These are phyloP conservation scores for Rhizophora apiculata DNA, from an alignment of 345 rosid species.

Conservation along the genomic window DNA sequence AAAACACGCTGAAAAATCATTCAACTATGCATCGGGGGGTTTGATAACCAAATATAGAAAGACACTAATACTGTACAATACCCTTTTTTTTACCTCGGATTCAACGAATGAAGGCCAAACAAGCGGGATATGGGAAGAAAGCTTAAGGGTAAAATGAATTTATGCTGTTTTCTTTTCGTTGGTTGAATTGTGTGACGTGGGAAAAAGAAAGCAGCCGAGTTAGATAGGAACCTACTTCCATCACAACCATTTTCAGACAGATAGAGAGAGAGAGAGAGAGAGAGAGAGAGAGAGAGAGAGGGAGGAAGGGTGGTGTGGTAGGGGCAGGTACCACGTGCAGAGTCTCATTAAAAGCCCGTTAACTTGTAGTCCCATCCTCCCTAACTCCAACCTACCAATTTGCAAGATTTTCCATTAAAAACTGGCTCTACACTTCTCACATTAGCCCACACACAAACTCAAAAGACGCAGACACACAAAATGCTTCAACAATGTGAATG, in stretches of 20 bases:
- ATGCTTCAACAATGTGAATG: constrained; percentile 6
- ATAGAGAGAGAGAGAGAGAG: not conserved
- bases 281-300: not conserved
- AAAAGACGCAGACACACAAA: not conserved
- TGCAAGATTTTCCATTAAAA: constrained; percentile 25
- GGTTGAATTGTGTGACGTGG: too few relatives aligned
- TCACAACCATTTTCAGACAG: not conserved
- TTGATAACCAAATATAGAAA: too few relatives aligned
- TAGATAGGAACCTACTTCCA: not conserved
- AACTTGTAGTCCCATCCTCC: constrained; percentile 35
- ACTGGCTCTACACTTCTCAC: not conserved
- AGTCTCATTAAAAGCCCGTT: constrained; percentile 35
- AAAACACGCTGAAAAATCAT: too few relatives aligned
- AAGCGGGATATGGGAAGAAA: not conserved
- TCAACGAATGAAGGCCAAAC: too few relatives aligned
- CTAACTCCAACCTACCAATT: constrained; percentile 60
- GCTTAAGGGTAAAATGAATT: not conserved
- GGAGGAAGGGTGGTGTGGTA: constrained; percentile 28
- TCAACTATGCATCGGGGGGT: too few relatives aligned
- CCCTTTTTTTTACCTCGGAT: not conserved
- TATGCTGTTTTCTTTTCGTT: too few relatives aligned
- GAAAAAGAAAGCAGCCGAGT: too few relatives aligned
- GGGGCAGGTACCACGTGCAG: constrained; percentile 65
- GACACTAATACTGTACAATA: too few relatives aligned
- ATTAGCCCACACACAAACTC: not conserved